Percentiles rank a stretch among this genome's conserved stretches.
These are phyloP conservation scores for Pseudohyphozyma bogoriensis DNA, from an alignment of 768 basidiomycete genomes.

Conservation along the genomic window DNA sequence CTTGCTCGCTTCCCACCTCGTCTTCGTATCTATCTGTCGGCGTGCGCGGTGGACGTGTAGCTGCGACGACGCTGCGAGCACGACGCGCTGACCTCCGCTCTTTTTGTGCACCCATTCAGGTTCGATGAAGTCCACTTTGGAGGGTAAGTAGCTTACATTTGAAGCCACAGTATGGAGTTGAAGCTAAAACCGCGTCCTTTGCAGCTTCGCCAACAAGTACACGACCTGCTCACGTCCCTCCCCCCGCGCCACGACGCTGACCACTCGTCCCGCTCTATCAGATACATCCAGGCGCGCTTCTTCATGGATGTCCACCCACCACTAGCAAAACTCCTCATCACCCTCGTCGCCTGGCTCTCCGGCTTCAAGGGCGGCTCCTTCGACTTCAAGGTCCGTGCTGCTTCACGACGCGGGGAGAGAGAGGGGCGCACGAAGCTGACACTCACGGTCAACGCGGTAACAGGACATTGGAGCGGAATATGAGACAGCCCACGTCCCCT, in stretches of 20 bases:
- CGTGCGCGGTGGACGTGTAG: background rate
- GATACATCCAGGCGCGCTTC: constrained; percentile 27
- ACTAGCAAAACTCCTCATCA: constrained; percentile 88
- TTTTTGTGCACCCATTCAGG: constrained; percentile 44
- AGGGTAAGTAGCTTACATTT: constrained; percentile 47
- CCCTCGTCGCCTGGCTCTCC: constrained; percentile 71
- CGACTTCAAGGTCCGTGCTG: constrained; percentile 82
- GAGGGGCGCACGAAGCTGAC: too few species aligned
- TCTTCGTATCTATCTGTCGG: background rate
- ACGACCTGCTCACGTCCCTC: too few species aligned
- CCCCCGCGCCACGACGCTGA: background rate
- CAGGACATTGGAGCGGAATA: constrained; percentile 53
- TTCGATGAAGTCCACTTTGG: constrained; percentile 99
- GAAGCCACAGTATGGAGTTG: background rate
- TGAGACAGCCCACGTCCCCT: constrained; percentile 63
- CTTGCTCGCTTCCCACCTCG: background rate
- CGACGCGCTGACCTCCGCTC: background rate
- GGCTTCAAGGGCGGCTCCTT: constrained; percentile 80
- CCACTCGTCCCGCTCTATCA: background rate
- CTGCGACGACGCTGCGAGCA: background rate
- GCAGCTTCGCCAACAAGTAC: constrained; percentile 32
- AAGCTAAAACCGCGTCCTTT: background rate
- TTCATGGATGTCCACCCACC: constrained; percentile 83
- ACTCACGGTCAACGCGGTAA: background rate
- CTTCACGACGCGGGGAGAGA: constrained; percentile 56